These are phyloP conservation scores for Trypanosoma cruzi DNA, from an alignment of 208 protist genomes.

Conservation along the genomic window DNA sequence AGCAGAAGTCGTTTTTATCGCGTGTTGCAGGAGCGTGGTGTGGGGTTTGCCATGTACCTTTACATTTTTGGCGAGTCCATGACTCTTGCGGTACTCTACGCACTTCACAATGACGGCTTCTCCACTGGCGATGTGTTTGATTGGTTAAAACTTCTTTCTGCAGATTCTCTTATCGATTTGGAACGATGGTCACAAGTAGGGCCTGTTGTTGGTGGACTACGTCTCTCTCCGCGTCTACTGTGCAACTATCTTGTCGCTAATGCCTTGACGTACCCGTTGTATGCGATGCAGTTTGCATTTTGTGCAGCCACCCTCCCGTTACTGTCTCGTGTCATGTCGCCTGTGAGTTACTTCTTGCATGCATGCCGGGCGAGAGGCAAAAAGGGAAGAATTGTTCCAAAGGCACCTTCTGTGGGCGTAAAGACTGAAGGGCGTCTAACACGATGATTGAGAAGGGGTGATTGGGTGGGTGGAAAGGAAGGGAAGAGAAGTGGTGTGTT, in stretches of 20 bases:
- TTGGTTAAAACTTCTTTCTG: slow-evolving; percentile 32
- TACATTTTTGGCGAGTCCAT: slow-evolving; percentile 75
- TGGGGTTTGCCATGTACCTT: slow-evolving; percentile 56
- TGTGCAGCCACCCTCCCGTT: slow-evolving; percentile 44
- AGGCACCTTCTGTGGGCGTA: slow-evolving; percentile 25
- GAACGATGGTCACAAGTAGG: slow-evolving; percentile 48
- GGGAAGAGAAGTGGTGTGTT: not conserved
- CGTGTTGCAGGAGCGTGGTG: slow-evolving; percentile 44
- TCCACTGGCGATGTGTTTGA: slow-evolving; percentile 54
- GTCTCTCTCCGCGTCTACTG: slow-evolving; percentile 58
- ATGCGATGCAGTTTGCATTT: slow-evolving; percentile 47
- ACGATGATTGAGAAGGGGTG: not conserved
- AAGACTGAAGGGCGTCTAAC: slow-evolving; percentile 13
- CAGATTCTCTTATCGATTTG: slow-evolving; percentile 32
- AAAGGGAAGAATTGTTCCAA: slow-evolving; percentile 22
- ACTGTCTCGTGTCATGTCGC: slow-evolving; percentile 2
- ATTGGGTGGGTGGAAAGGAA: not conserved
- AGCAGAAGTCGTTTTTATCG: slow-evolving; percentile 70
- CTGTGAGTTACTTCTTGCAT: slow-evolving; percentile 6
- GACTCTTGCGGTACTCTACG: slow-evolving; percentile 47
- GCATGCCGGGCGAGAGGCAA: not conserved
- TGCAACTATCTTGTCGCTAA: slow-evolving; percentile 77
- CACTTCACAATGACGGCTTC: slow-evolving; percentile 57
- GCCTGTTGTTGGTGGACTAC: slow-evolving; percentile 43
- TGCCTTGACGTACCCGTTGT: slow-evolving; percentile 52